Conservation (phyloP, 345 rosid genomes). For the Excoecaria cochinchinensis region DNA sequence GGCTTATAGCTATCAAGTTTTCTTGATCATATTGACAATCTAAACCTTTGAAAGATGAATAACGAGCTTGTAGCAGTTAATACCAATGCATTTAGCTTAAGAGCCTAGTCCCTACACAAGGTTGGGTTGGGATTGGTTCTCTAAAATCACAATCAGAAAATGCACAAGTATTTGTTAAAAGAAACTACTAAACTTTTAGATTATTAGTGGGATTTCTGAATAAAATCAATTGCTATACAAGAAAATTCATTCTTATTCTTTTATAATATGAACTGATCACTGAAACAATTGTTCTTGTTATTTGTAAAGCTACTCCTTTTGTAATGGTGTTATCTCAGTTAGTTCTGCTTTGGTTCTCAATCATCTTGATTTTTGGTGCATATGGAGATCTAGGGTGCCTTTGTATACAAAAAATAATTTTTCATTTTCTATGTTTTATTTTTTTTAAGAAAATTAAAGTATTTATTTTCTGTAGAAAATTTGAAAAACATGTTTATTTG, state of each 20-base stretch:
- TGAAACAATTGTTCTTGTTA: neutral
- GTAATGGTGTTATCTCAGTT: too few species aligned
- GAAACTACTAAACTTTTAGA: neutral
- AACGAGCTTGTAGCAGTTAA: neutral
- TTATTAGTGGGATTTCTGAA: neutral
- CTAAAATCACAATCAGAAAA: too few species aligned
- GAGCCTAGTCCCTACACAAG: neutral
- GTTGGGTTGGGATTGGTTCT: neutral
- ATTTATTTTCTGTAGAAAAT: too few species aligned
- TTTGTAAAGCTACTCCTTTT: too few species aligned
- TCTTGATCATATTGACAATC: neutral
- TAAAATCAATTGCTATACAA: neutral
- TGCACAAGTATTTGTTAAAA: neutral
- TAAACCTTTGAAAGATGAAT: neutral
- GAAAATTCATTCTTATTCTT: neutral
- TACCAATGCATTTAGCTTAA: neutral
- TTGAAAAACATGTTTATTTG: too few species aligned
- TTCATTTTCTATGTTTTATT: too few species aligned
- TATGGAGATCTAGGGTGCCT: too few species aligned
- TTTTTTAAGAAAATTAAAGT: too few species aligned
- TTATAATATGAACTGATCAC: neutral
- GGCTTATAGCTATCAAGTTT: neutral
- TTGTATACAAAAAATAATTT: too few species aligned
- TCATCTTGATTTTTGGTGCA: too few species aligned
- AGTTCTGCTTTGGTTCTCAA: too few species aligned